Evolutionary conservation across 1,139 yeast genomes (phyloP), one percentile per base, ranked within the genome.

Genomic region (Scheffersomyces quercinus): DNA sequence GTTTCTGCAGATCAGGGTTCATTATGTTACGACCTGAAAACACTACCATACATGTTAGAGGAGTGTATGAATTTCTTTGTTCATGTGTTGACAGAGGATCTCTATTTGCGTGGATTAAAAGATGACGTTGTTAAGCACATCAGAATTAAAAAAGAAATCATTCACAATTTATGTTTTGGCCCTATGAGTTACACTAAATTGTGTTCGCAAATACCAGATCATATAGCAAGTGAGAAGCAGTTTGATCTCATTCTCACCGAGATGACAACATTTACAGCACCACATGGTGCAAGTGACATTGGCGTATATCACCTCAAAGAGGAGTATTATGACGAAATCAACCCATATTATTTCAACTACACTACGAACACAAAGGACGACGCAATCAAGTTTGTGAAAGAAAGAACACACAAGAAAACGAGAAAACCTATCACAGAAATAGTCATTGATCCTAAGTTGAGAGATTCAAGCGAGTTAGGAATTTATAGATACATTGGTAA

Each of bases 301-400:
- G 97, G 97, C 1, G 64, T 75, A 7, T 91, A 87, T 58, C 67
- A 77, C 29, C 68, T 93, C 41, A 88, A 86, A 54, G 80, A 80
- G 2, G 79, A 80, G 47, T 77, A 70, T 48, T 69, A 72, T 42
- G 67, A 64, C 4, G 68, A 75, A 33, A 73, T 91, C 28, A 91
- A 91, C 58, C 96, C 97, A 0, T 91, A 83, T 57, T 91, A 85
- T 60, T 76, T 88, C 49, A 90, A 89, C 55, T 86, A 86, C 53
- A 71, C 88, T 0, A 70, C 95, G 0, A 89, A 90, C 51, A 83
- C 82, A 42, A 79, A 91, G 46, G 97, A 90, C 45, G 97, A 79
- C 44, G 81, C 83, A 10, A 71, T 79, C 20, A 86, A 62, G 79
- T 88, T 45, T 73, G 79, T 62, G 63, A 79, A 81, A 50, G 77